Conservation (phyloP, 148 eudicot species). For the Selenicereus undatus region DNA sequence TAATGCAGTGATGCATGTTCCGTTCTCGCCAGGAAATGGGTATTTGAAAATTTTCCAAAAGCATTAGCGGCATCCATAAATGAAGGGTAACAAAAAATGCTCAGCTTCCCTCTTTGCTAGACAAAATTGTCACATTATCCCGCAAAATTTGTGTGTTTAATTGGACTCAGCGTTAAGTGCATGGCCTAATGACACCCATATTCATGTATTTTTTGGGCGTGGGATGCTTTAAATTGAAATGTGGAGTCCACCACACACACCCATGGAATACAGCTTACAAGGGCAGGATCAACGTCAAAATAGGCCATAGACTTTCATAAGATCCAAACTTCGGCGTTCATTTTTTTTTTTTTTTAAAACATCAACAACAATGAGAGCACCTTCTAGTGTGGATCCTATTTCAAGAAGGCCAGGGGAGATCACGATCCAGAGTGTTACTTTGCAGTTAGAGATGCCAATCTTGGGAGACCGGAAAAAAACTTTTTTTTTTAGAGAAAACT, state of each 20-base stretch:
- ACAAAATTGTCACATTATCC: neutral
- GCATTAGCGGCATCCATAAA: neutral
- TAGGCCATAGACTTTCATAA: neutral
- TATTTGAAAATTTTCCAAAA: neutral
- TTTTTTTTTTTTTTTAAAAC: no score
- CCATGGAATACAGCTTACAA: neutral
- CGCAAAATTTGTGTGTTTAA: neutral
- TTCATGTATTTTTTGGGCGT: neutral
- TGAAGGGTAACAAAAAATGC: neutral
- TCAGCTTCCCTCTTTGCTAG: neutral
- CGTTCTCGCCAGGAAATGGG: neutral
- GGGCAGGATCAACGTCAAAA: neutral
- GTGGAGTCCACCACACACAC: neutral
- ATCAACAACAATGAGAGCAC: no score
- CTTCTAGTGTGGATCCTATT: no score
- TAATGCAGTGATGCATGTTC: neutral
- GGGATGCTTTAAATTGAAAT: neutral
- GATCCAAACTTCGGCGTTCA: neutral
- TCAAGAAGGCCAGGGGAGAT: no score
- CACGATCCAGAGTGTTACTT: no score
- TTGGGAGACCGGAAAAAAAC: no score
- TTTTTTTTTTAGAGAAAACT: no score
- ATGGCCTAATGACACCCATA: neutral
- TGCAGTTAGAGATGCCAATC: no score
- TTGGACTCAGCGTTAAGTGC: neutral